Evolutionary conservation across 345 rosid species (phyloP), one percentile per base, ranked within the genome.

Genomic region (Pseudoturritis turrita): DNA sequence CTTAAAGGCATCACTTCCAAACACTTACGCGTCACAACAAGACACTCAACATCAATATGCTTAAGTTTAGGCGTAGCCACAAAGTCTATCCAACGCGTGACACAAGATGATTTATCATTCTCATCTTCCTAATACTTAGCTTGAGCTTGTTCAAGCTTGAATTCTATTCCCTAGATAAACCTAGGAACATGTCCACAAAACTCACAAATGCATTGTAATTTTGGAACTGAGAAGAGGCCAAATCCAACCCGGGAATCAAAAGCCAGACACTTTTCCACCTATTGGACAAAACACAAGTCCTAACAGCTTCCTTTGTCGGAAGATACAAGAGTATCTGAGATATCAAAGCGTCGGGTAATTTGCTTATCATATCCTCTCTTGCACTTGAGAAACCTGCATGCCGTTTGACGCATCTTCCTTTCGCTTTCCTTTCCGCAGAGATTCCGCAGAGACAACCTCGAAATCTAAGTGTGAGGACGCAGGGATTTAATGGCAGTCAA

Each of bases 311-410:
- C 4, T 70, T 58, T 46, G 49, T 58, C 7, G 61, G 49, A 25
- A 52, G 60, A 25, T 4, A 15, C 39, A 5, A 39, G 4, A 67
- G 61, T 5, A 67, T 67, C 51, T 58, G 26, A 68, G 40, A 52
- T 26, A 67, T 37, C 62, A 67, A 53, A 40, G 40, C 4, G 18
- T 67, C 71, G 0, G 51, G 62, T 68, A 68, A 68, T 2, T 25
- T 68, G 53, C 72, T 54, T 19, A 49, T 50, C 70, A 21, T 13
- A 49, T 49, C 70, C 14, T 9, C 25, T 46, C 21, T 21, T 10
- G 29, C 37, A 33, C 3, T 33, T 33, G 10, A 8, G 3, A 8
- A 33, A 33, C 7, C 11, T 33, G 37, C 26, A 57, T 9, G 4
- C n/a, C 25, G 0, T 55, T 55, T 5, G 41, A 21, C 14, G 17